Evolutionary conservation across 768 basidiomycete species (phyloP), one percentile per base, ranked within the genome.

Genomic region (Lactifluus pinguis): DNA sequence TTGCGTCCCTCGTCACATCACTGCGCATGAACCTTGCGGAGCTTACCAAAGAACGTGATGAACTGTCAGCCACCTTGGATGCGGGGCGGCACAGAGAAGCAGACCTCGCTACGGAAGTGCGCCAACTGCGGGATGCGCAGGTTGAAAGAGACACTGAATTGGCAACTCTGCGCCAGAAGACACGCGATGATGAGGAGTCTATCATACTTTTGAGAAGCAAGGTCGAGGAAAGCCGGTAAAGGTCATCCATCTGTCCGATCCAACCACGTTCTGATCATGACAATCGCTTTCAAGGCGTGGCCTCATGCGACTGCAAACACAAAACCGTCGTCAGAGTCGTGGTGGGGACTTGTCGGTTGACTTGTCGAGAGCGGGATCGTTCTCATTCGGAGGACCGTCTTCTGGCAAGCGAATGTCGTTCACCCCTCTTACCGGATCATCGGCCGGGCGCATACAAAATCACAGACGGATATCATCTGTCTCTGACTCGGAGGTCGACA

Each of bases 231-330:
- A 90, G 88, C 77, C 80, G 90, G 89, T 88, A 66, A 21, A 11
- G 80, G 69, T 10, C 15, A 13, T 21, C 29, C 58, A 36, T 53
- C 45, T 6, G 15, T 39, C 53, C 17, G 38, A 42, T 34, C 21
- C 47, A 17, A 39, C 36, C 38, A 42, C 32, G 50, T 44, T 63
- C 58, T 64, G 41, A 56, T 59, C 66, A 36, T 39, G 25, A 25
- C 25, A 25, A 30, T 17, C 13, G 25, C 45, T 25, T n/a, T 15
- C 38, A 69, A 90, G 90, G 67, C 86, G 90, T 49, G 91, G 89
- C 29, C 77, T 93, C 54, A 93, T 93, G 91, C 82, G 88, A 17
- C 77, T 93, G 9, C 91, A 93, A 69, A 83, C 84, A 9, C 89
- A 93, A 71, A 87, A 76, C 66, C 77, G 85, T 57, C 78, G 88